Percentiles rank a stretch among this genome's conserved stretches.
Conservation (phyloP, 331 rosid genomes). For the Phaseolus coccineus region DNA sequence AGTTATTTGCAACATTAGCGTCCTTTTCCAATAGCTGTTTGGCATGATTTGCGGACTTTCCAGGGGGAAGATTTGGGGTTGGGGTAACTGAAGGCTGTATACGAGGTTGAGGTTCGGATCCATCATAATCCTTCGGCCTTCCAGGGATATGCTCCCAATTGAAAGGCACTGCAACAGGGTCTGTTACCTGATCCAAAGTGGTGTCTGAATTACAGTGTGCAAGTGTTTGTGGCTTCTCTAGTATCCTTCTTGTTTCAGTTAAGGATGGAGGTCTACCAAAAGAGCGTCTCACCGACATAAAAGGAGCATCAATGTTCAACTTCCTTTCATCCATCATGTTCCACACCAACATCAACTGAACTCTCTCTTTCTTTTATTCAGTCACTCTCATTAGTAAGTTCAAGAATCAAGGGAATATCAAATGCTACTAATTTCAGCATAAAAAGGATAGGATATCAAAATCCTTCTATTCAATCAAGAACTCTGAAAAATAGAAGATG, state of each 20-base stretch:
- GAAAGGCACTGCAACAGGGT: conserved; percentile 90
- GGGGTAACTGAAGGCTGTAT: conserved; percentile 51
- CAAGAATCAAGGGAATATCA: conserved; percentile 39
- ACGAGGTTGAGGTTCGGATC: conserved; percentile 51
- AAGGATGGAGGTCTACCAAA: conserved; percentile 54
- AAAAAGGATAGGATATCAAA: neutral
- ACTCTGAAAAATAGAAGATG: conserved; percentile 27
- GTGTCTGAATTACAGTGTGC: conserved; percentile 51
- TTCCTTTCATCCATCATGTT: conserved; percentile 71
- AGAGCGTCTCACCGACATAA: conserved; percentile 84
- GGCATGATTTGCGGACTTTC: conserved; percentile 46
- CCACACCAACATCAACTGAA: conserved; percentile 33
- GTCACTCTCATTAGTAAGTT: conserved; percentile 28
- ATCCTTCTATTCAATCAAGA: conserved; percentile 10
- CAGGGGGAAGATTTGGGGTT: conserved; percentile 68
- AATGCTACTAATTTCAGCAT: conserved; percentile 33
- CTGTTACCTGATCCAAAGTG: conserved; percentile 72
- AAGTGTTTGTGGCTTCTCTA: conserved; percentile 53
- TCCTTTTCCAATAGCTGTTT: conserved; percentile 45
- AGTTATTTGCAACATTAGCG: conserved; percentile 27
- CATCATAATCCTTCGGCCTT: conserved; percentile 56
- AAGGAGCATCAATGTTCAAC: conserved; percentile 81
- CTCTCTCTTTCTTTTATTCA: conserved; percentile 15
- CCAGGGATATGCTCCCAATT: conserved; percentile 90
- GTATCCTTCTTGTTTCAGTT: conserved; percentile 52